Base-by-base conservation (phyloP, 257 asterid species). In the Craterostigma plantagineum region DNA sequence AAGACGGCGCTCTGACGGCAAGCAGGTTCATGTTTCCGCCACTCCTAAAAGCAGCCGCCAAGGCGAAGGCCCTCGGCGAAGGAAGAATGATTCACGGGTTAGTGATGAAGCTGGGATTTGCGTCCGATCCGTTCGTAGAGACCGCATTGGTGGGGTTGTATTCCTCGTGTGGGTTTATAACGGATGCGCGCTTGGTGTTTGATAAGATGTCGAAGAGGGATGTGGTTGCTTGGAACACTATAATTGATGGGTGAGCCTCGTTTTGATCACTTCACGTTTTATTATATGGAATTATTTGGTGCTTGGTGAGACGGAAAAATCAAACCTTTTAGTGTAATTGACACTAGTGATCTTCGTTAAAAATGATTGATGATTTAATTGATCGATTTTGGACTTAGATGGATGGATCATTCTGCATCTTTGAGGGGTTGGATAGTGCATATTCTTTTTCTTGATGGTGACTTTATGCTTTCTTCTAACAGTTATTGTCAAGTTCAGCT, bases 91-190 rank as follows among this genome's bases (percentile, higher is more conserved):
- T 82, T 52, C 91, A 82, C 48, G 91, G 66, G 13, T 53, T 83
- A 62, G 73, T 64, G n/a, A 59, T 58, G 46, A 83, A 73, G 27
- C 54, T 63, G 15, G 92, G 92, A 37, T 70, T 51, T 46, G 63
- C 51, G 10, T 55, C 57, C 9, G 85, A 82, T 55, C 82, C 91
- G 7, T 75, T 63, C 51, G 90, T 82, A 57, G 71, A 79, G 48
- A 79, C 95, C 43, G 86, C 80, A 14, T 52, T 79, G 63, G 63
- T 72, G 14, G 71, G 92, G 9, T 54, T 79, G 76, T 79, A 75
- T 51, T 60, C 56, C 0, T 55, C 63, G 1, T 68, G 83, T 54
- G 81, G 90, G 33, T 33, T 60, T 12, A 66, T 79, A 16, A 48
- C 47, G n/a, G 78, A 71, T 6, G 91, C 81, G 7, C 91, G 86